Base-by-base conservation (phyloP, 345 rosid species). In the Turritis glabra region DNA sequence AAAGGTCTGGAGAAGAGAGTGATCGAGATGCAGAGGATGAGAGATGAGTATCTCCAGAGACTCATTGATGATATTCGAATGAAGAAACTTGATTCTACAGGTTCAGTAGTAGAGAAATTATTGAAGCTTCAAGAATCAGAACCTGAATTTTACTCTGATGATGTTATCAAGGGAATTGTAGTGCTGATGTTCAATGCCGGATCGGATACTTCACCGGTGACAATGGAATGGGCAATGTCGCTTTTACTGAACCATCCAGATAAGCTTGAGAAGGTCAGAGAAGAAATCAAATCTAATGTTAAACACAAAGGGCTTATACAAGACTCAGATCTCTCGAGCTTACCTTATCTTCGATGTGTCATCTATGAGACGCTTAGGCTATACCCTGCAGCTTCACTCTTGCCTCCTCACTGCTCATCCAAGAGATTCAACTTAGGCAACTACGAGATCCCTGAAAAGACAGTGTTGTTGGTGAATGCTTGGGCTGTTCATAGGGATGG, bases 151-250 rank as follows among this genome's bases (percentile, higher is more conserved):
- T 86, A 75, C 60, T 48, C 87, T 0, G 80, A 85, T 44, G 76
- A 78, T 40, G 77, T 85, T 61, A 77, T 86, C 73, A 89, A 86
- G 56, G 69, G 86, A 60, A 56, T 80, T 19, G 33, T 75, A 5
- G 5, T 82, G 80, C 54, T 83, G 1, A 84, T 84, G 91, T 80
- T 89, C 62, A 53, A 81, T 8, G 94, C 88, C 0, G 91, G 89
- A 56, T 79, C 87, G 4, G 87, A 89, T 47, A 82, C 91, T 12
- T 70, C 87, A 32, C 67, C 84, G 0, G 13, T 54, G 29, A 57
- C 75, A 0, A 56, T 85, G 82, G 91, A 87, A 79, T 89, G 94
- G 94, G 83, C 86, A 18, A 85, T 85, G 87, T 41, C 89, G 29
- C 87, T 82, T 18, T 83, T 87, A 14, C 25, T 87, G 67, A 76